Conservation (phyloP, 495 filamentous ascomycete genomes). For the Penicillium goetzii region DNA sequence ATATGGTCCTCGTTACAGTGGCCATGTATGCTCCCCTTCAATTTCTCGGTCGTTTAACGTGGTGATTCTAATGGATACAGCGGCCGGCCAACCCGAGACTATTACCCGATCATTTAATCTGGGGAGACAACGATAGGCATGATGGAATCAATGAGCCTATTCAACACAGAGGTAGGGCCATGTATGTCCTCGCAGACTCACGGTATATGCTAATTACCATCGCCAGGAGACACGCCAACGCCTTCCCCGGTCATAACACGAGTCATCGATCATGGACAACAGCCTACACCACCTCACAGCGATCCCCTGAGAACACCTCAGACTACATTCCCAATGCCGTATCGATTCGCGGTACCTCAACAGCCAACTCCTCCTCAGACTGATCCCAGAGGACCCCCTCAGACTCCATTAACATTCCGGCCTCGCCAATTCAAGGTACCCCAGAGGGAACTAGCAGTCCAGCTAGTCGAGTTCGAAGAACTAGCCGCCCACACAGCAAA, state of each 20-base stretch:
- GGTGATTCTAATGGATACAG: background rate
- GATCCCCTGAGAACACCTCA: background rate
- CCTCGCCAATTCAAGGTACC: background rate
- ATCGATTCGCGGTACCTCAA: background rate
- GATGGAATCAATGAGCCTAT: background rate
- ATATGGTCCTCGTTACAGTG: background rate
- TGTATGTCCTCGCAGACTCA: too few relatives aligned
- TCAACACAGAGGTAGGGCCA: background rate
- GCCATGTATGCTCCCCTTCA: background rate
- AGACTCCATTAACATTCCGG: background rate
- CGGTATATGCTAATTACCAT: background rate
- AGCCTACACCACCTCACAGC: background rate
- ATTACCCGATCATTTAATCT: background rate
- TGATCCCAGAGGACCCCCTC: background rate
- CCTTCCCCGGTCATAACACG: background rate
- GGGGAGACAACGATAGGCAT: background rate
- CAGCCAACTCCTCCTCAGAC: background rate
- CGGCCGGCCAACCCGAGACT: background rate
- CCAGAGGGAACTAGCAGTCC: background rate
- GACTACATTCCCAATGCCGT: background rate
- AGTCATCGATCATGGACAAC: background rate
- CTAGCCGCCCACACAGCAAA: conserved; percentile 53
- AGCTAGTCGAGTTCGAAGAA: conserved; percentile 32
- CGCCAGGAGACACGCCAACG: background rate
- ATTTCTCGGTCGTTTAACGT: background rate